phyloP scores from a whole-genome alignment of 192 early-diverging fungal genomes.

The Rhizoclosmatium globosum region DNA sequence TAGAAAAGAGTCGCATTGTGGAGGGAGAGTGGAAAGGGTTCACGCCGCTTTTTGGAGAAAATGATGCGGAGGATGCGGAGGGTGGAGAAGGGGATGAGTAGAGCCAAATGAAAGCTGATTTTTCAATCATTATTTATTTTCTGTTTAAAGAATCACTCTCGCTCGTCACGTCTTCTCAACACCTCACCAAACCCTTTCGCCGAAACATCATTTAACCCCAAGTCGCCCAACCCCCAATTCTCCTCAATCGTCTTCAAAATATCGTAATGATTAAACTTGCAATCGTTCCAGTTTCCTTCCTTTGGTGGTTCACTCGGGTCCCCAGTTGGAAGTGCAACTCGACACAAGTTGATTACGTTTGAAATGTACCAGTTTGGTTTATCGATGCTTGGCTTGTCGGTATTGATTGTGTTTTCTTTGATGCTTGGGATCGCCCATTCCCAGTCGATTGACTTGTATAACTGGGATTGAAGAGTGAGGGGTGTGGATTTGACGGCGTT shows the following conservation, averaged over 20 bases:
- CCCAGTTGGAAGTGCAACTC: background rate
- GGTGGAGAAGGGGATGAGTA: background rate
- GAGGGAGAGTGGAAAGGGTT: slow-evolving; percentile 46
- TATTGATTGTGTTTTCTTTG: background rate
- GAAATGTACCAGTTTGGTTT: slow-evolving; percentile 2
- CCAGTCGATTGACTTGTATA: background rate
- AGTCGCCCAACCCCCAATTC: slow-evolving; percentile 67
- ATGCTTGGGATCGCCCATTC: slow-evolving; percentile 1
- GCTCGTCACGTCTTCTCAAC: background rate
- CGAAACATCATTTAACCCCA: slow-evolving; percentile 61
- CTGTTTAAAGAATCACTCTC: too few species aligned
- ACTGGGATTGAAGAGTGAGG: background rate
- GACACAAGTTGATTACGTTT: background rate
- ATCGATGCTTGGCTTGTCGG: background rate
- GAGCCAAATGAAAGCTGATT: too few species aligned
- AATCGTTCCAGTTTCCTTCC: slow-evolving; percentile 48
- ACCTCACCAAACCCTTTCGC: slow-evolving; percentile 7
- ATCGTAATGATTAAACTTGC: slow-evolving; percentile 70
- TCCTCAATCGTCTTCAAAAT: slow-evolving; percentile 65
- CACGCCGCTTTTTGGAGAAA: slow-evolving; percentile 37
- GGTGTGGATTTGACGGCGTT: slow-evolving; percentile 5
- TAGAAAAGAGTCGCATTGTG: slow-evolving; percentile 19
- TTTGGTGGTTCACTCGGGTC: background rate
- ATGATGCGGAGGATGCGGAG: slow-evolving; percentile 32
- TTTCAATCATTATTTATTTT: too few species aligned